Evolutionary conservation across 2,329 filamentous ascomycete genomes (phyloP).

Genomic region (Colletotrichum higginsianum): DNA sequence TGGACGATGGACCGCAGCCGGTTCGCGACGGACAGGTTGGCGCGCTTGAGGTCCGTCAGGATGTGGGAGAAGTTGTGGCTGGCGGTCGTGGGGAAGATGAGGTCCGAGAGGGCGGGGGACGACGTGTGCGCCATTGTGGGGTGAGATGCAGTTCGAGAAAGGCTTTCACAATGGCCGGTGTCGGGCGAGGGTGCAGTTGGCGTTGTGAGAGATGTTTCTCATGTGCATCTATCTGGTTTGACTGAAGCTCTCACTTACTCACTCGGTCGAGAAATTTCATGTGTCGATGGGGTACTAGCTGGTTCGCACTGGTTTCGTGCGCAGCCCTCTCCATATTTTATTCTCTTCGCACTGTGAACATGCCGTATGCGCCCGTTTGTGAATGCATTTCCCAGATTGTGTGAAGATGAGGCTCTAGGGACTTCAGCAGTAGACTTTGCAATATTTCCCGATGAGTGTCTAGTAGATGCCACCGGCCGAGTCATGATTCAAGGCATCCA

Average conservation of each 20-base stretch:
- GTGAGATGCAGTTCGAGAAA: not conserved
- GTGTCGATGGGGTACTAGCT: not conserved
- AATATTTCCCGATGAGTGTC: not conserved
- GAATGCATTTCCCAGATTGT: too few species aligned
- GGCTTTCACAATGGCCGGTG: not conserved
- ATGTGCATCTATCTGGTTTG: not conserved
- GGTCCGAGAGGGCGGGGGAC: constrained; percentile 53
- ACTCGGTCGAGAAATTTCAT: constrained; percentile 18
- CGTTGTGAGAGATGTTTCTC: constrained; percentile 15
- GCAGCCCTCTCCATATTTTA: not conserved
- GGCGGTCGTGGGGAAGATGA: constrained; percentile 66
- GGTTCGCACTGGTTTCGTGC: not conserved
- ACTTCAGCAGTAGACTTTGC: not conserved
- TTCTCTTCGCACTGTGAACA: not conserved
- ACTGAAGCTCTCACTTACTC: constrained; percentile 8
- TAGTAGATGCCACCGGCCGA: not conserved
- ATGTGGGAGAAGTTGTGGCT: constrained; percentile 78
- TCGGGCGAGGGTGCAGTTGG: not conserved
- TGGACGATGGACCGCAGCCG: constrained; percentile 83
- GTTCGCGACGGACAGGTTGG: constrained; percentile 84
- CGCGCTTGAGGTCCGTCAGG: constrained; percentile 80
- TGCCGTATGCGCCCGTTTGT: too few species aligned
- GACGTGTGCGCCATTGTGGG: constrained; percentile 22
- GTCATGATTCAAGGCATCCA: not conserved
- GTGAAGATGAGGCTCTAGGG: not conserved